Conservation (phyloP, 2,329 filamentous ascomycete genomes). For the Pyricularia grisea region DNA sequence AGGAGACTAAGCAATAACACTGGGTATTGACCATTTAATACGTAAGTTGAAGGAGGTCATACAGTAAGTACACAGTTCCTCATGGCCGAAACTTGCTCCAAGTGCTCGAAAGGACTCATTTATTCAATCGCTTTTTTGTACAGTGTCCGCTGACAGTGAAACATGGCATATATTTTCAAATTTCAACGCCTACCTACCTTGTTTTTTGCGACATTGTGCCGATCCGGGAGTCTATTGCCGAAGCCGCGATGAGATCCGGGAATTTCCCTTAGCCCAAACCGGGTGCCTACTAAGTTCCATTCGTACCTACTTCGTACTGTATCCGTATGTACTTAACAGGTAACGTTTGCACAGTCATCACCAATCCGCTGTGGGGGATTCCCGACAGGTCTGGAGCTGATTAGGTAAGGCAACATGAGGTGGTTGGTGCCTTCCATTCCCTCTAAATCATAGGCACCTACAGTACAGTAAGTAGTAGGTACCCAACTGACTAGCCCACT, state of each 20-base stretch:
- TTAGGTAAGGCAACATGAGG: background rate
- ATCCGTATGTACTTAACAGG: too few species aligned
- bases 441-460: too few species aligned
- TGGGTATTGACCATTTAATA: background rate
- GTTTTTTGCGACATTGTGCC: background rate
- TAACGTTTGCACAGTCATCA: too few species aligned
- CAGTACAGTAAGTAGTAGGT: too few species aligned
- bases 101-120: background rate
- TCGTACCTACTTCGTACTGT: too few species aligned
- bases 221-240: background rate
- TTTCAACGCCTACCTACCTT: background rate
- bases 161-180: background rate
- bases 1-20: background rate
- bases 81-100: background rate
- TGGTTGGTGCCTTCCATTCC: background rate
- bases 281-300: background rate
- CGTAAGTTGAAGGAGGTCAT: too few species aligned
- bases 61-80: too few species aligned
- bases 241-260: background rate
- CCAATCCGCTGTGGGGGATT: too few species aligned
- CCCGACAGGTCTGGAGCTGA: background rate
- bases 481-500: background rate
- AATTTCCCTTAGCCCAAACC: background rate
- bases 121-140: background rate
- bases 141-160: background rate